Conservation (phyloP, 768 basidiomycete genomes). For the Serendipita sp. region DNA sequence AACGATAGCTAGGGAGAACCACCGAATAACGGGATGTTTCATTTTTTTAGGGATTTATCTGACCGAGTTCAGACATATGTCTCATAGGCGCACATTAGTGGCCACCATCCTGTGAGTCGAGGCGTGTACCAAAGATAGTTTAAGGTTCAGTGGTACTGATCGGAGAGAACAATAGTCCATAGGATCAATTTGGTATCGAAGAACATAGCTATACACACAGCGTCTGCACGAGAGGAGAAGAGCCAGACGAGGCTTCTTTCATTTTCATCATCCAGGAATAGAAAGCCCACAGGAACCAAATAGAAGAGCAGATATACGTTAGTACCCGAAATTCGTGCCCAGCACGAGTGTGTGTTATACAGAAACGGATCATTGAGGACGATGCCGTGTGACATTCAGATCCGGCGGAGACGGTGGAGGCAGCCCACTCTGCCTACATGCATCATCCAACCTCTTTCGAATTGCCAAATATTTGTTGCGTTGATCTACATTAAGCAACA, state of each 20-base stretch:
- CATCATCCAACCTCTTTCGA: not conserved
- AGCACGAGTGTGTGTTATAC: not conserved
- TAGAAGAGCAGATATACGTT: not conserved
- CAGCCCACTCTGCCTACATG: not conserved
- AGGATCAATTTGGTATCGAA: no score
- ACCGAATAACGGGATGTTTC: not conserved
- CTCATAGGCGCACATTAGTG: constrained; percentile 55
- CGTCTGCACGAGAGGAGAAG: no score
- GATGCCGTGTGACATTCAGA: not conserved
- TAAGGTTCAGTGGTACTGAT: no score
- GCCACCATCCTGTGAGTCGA: constrained; percentile 60
- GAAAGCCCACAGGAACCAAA: not conserved
- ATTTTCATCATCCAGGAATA: not conserved
- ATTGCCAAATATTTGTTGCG: not conserved
- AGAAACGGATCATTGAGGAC: not conserved
- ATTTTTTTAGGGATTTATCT: constrained; percentile 54
- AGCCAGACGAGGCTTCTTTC: no score
- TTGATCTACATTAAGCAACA: not conserved
- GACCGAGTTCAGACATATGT: constrained; percentile 59
- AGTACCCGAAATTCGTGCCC: not conserved
- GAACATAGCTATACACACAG: no score
- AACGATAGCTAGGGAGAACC: not conserved
- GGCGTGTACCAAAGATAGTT: no score
- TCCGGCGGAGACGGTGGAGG: not conserved
- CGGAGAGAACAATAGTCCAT: no score